Conservation (phyloP, 1,284 basidiomycete species). For the Ustilago trichophora region DNA sequence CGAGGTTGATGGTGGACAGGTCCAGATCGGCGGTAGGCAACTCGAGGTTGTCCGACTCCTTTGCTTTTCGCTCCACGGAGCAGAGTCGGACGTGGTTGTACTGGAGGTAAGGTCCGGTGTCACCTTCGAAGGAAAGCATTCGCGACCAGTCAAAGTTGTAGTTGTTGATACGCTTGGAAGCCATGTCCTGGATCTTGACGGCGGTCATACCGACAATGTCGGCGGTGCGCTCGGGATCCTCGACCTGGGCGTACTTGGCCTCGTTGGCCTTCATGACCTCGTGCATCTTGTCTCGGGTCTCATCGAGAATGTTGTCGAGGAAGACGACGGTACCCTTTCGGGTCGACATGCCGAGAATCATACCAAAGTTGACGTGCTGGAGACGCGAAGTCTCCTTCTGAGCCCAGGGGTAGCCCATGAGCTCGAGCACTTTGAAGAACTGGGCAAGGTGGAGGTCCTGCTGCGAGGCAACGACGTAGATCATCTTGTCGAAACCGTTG, state of each 20-base stretch:
- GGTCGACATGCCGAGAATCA: conserved; percentile 96
- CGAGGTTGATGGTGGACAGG: conserved; percentile 74
- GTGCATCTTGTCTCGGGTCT: conserved; percentile 90
- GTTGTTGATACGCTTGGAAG: conserved; percentile 94
- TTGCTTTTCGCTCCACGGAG: conserved; percentile 90
- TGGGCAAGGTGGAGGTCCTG: conserved; percentile 93
- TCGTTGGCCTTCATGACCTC: conserved; percentile 96
- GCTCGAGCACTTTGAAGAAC: conserved; percentile 90
- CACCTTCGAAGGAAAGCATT: conserved; percentile 95
- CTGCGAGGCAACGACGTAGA: conserved; percentile 93
- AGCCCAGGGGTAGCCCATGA: conserved; percentile 91
- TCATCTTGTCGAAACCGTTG: conserved; percentile 88
- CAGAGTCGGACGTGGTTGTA: conserved; percentile 95
- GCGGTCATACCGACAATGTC: conserved; percentile 92
- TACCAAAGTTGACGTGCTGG: conserved; percentile 90
- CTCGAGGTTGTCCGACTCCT: conserved; percentile 73
- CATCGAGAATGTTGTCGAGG: conserved; percentile 90
- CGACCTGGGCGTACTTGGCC: conserved; percentile 88
- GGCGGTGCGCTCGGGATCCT: conserved; percentile 83
- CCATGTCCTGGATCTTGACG: conserved; percentile 98
- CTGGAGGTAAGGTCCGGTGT: conserved; percentile 76
- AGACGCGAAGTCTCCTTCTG: conserved; percentile 71
- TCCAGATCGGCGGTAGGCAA: conserved; percentile 75
- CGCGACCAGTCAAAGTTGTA: conserved; percentile 95
- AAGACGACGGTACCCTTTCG: conserved; percentile 96